Base-by-base conservation (phyloP, 176 grass and related monocot species). In the Oryza meridionalis region DNA sequence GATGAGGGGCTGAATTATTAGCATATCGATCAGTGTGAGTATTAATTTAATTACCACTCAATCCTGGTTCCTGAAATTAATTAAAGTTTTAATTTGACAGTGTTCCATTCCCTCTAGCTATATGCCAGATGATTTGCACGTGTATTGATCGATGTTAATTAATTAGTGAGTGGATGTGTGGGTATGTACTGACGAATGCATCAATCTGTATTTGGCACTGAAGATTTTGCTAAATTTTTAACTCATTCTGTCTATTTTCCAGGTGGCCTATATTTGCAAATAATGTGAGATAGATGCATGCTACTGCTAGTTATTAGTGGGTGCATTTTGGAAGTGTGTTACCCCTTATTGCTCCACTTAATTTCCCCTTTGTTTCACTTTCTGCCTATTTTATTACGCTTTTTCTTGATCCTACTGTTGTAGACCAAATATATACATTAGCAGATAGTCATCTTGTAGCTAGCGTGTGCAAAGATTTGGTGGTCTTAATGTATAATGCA, bases 361-460 rank as follows among this genome's bases (percentile, higher is more conserved):
- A 43, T 43, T 43, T 11, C 7, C 42, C 42, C 42, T 43, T 43
- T 43, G 9, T 9, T 11, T 43, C 58, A 62, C 58, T 62, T 62
- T 62, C 58, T 62, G 8, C 58, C 58, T 24, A 22, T 62, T 62
- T 62, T 11, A 62, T 62, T 9, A 62, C 53, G 13, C 58, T 62
- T 22, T 62, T 62, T 62, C 58, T 62, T 62, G 21, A 62, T 62
- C 58, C 58, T 62, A 62, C 58, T 62, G 21, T 62, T 62, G 58
- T 62, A 62, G 58, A 62, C 58, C 58, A 62, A 62, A 62, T 62
- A 62, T 62, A 62, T 62, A 62, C 58, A 58, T n/a, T 21, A 58
- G 53, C 16, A 21, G 17, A 17, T 55, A 55, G 5, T 16, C 51
- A 55, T 55, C 17, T 55, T 55, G 3, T 8, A n/a, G 6, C 53